Conservation (phyloP, 2,329 filamentous ascomycete species). For the Chaetoscypha palmicola region DNA sequence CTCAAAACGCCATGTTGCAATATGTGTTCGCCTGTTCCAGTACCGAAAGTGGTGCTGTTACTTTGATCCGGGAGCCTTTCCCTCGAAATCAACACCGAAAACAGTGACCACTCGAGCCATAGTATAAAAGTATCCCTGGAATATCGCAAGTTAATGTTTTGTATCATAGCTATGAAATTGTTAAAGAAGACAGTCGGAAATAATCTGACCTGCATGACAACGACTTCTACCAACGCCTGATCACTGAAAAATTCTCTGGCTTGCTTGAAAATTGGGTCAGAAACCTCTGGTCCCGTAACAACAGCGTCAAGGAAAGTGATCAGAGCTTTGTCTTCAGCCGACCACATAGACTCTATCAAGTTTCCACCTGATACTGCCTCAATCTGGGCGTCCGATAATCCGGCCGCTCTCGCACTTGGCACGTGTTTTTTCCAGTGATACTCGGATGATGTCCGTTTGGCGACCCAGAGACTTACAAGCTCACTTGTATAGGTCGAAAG, state of each 20-base stretch:
- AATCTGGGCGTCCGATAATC: constrained; percentile 17
- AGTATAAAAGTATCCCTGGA: constrained; percentile 18
- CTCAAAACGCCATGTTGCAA: too few relatives aligned
- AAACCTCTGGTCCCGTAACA: constrained; percentile 18
- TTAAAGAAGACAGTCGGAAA: neutral
- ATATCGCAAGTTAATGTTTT: neutral
- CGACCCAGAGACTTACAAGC: constrained; percentile 18
- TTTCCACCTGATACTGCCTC: constrained; percentile 15
- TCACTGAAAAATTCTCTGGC: constrained; percentile 19
- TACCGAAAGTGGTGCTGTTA: too few relatives aligned
- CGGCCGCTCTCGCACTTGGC: constrained; percentile 14
- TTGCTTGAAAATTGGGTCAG: constrained; percentile 15
- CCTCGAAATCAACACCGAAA: constrained; percentile 18
- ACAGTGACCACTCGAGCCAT: constrained; percentile 20
- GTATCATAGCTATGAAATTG: constrained; percentile 1
- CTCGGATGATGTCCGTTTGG: constrained; percentile 16
- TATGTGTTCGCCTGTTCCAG: too few relatives aligned
- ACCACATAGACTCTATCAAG: constrained; percentile 15
- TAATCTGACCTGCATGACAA: constrained; percentile 20
- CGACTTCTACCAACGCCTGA: constrained; percentile 20
- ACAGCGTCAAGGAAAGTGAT: constrained; percentile 20
- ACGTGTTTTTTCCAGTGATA: constrained; percentile 24
- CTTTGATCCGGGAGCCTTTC: too few relatives aligned
- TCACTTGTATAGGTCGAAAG: constrained; percentile 18
- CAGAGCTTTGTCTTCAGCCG: constrained; percentile 17